Evolutionary conservation across 2,329 filamentous ascomycete species (phyloP).

Genomic region (Rhinocladiella similis): DNA sequence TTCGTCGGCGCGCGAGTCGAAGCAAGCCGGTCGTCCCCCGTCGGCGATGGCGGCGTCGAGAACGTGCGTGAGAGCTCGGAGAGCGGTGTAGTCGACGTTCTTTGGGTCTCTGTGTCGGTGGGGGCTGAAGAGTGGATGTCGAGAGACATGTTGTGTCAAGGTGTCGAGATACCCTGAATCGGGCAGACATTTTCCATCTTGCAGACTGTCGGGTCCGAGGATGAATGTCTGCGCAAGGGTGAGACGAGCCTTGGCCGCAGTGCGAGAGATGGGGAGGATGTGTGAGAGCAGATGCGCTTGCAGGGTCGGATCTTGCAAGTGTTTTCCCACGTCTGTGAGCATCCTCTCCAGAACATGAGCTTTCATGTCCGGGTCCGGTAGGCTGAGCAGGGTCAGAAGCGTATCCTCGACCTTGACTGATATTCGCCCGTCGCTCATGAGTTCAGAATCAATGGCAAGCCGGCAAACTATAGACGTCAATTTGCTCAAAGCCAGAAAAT

Average conservation of each 20-base stretch:
- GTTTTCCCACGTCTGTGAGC: conserved; percentile 18
- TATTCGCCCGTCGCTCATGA: conserved; percentile 24
- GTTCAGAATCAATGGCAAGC: conserved; percentile 21
- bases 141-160: conserved; percentile 23
- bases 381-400: conserved; percentile 18
- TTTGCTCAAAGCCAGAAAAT: conserved; percentile 25
- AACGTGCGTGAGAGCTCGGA: conserved; percentile 65
- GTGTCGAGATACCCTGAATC: conserved; percentile 12
- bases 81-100: conserved; percentile 61
- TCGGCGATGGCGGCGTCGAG: conserved; percentile 76
- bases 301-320: conserved; percentile 38
- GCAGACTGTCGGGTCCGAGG: conserved; percentile 12
- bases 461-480: conserved; percentile 25
- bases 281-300: conserved; percentile 43
- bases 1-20: conserved; percentile 38
- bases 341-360: conserved; percentile 22
- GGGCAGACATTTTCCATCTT: background rate
- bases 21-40: conserved; percentile 40
- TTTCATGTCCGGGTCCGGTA: conserved; percentile 15
- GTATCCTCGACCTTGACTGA: conserved; percentile 20
- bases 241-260: conserved; percentile 41
- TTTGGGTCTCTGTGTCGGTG: conserved; percentile 10
- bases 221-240: conserved; percentile 37
- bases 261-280: conserved; percentile 38
- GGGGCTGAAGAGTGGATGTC: conserved; percentile 25